Percentiles rank a stretch among this genome's conserved stretches.
Conservation (phyloP, 1,284 basidiomycete species). For the Termitomyces sp. region DNA sequence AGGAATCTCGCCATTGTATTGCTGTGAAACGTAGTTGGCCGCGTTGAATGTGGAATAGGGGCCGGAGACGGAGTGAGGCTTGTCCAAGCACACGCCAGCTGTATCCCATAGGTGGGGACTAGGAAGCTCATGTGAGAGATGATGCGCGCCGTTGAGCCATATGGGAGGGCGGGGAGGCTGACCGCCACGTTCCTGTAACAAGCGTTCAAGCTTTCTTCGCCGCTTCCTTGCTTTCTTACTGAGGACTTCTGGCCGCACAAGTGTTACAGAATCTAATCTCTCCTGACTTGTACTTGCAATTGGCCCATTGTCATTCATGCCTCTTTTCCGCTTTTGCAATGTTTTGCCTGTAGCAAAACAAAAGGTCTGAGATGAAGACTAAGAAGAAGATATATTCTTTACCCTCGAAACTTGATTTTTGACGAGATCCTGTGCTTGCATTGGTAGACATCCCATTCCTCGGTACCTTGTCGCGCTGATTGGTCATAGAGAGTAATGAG, state of each 20-base stretch:
- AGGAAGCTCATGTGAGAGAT: conserved; percentile 8
- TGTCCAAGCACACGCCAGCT: neutral
- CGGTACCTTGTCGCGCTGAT: conserved; percentile 11
- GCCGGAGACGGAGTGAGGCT: neutral
- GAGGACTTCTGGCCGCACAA: conserved; percentile 13
- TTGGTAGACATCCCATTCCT: neutral
- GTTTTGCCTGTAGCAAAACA: conserved; percentile 6
- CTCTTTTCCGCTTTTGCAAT: conserved; percentile 15
- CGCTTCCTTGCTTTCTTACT: conserved; percentile 35
- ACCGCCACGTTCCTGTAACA: conserved; percentile 23
- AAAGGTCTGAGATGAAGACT: neutral
- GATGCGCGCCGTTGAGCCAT: conserved; percentile 11
- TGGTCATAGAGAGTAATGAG: neutral
- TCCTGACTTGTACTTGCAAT: conserved; percentile 15
- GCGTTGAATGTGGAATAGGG: conserved; percentile 1
- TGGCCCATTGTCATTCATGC: neutral
- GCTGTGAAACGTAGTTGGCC: neutral
- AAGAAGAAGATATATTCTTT: neutral
- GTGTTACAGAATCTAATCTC: conserved; percentile 9
- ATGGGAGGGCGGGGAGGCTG: conserved; percentile 11
- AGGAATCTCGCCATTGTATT: neutral
- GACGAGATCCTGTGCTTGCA: neutral
- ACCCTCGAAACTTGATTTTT: conserved; percentile 2
- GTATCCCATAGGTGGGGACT: neutral
- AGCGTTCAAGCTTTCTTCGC: conserved; percentile 29